Evolutionary conservation across 768 basidiomycete genomes (phyloP).

Genomic region (Auriscalpium microsporum): DNA sequence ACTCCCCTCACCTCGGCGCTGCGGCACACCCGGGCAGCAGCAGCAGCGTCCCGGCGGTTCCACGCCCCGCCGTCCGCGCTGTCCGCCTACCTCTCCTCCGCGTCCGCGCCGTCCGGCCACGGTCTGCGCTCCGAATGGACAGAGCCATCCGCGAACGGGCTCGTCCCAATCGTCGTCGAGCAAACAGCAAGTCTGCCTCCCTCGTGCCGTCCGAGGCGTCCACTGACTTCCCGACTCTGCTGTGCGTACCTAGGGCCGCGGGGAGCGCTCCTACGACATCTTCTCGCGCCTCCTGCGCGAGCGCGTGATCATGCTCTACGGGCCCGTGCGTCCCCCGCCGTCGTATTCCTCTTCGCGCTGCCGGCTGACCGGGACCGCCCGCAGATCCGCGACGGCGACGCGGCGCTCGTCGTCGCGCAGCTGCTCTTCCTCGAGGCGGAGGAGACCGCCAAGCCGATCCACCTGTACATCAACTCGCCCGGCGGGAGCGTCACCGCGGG

Average conservation of each 20-base stretch:
- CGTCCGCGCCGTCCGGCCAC: neutral
- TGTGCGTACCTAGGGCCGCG: conserved; percentile 49
- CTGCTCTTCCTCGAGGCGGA: conserved; percentile 94
- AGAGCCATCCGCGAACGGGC: conserved; percentile 39
- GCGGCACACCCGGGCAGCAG: neutral
- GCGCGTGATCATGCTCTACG: conserved; percentile 92
- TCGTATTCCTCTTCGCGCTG: neutral
- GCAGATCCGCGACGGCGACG: conserved; percentile 85
- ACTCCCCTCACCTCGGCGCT: conserved; percentile 12
- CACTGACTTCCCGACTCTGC: neutral
- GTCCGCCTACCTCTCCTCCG: neutral
- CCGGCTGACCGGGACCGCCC: neutral
- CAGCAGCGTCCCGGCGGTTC: neutral
- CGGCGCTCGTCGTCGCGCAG: conserved; percentile 84
- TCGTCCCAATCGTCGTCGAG: conserved; percentile 91
- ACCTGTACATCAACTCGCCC: conserved; percentile 94
- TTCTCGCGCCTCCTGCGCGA: conserved; percentile 90
- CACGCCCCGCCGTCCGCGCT: conserved; percentile 22
- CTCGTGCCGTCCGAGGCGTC: neutral
- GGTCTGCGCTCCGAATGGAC: conserved; percentile 18
- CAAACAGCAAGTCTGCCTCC: conserved; percentile 64
- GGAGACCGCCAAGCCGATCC: conserved; percentile 89
- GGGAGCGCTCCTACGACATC: conserved; percentile 90
- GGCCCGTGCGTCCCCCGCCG: conserved; percentile 52
- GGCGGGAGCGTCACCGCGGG: conserved; percentile 96